These are phyloP conservation scores for Coemansia sp. DNA, from an alignment of 192 early-diverging fungal species.

Conservation along the genomic window DNA sequence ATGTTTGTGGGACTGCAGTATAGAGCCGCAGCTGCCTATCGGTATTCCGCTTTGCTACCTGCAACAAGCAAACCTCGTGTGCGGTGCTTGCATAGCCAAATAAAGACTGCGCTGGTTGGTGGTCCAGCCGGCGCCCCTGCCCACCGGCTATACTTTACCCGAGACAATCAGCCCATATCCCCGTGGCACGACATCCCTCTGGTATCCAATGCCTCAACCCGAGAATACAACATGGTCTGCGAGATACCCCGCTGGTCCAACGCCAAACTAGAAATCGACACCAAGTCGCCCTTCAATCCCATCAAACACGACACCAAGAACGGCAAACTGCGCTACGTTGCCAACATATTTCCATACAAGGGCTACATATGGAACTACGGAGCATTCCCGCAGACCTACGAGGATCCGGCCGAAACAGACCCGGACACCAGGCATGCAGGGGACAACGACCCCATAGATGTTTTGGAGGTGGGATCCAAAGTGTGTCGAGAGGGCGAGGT, in stretches of 20 bases:
- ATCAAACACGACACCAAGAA: conserved; percentile 98
- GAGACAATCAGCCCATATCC: conserved; percentile 74
- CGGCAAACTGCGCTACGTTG: conserved; percentile 92
- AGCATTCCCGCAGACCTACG: conserved; percentile 98
- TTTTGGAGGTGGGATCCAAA: conserved; percentile 92
- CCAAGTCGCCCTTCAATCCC: conserved; percentile 92
- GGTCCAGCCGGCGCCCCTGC: conserved; percentile 23
- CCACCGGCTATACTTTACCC: conserved; percentile 52
- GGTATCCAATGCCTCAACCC: conserved; percentile 67
- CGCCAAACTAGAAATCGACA: conserved; percentile 95
- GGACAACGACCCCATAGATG: conserved; percentile 97
- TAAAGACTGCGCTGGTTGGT: conserved; percentile 12
- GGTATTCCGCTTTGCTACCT: not conserved
- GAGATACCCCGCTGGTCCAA: conserved; percentile 98
- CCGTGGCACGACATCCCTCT: conserved; percentile 99
- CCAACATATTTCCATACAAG: conserved; percentile 98
- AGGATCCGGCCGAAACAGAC: conserved; percentile 84
- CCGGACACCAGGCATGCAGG: conserved; percentile 90
- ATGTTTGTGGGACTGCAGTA: not conserved
- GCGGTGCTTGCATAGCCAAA: conserved; percentile 6
- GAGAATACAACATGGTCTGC: conserved; percentile 94
- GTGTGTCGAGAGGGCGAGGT: conserved; percentile 88
- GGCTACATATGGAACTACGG: conserved; percentile 99
- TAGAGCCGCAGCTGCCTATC: not conserved
- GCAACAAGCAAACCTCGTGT: not conserved